Conservation (phyloP, 2,329 filamentous ascomycete species). For the Zymoseptoria tritici region DNA sequence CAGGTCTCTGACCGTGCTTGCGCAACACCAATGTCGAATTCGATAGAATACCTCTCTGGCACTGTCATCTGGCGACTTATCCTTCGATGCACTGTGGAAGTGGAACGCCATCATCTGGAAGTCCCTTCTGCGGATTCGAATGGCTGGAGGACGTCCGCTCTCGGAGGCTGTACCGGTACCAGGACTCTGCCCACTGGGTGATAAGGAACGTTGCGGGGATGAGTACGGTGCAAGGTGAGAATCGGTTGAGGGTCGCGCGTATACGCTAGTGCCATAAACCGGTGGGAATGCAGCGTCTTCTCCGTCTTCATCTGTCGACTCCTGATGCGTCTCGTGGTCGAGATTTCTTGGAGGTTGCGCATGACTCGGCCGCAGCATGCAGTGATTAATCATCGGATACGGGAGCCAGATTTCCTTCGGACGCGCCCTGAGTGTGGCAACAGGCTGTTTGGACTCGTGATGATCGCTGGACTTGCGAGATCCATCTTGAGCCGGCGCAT, state of each 20-base stretch:
- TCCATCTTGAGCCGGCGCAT: not conserved
- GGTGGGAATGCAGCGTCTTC: slow-evolving; percentile 23
- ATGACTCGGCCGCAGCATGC: slow-evolving; percentile 59
- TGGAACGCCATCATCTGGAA: slow-evolving; percentile 92
- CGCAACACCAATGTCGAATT: slow-evolving; percentile 69
- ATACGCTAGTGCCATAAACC: slow-evolving; percentile 22
- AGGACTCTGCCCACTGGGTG: slow-evolving; percentile 43
- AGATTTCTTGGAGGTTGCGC: slow-evolving; percentile 7
- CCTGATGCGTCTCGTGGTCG: slow-evolving; percentile 4
- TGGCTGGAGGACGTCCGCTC: slow-evolving; percentile 60
- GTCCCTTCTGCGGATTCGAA: slow-evolving; percentile 83
- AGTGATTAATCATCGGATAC: slow-evolving; percentile 82
- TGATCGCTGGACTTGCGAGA: not conserved
- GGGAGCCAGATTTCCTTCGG: slow-evolving; percentile 82
- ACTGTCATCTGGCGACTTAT: slow-evolving; percentile 20
- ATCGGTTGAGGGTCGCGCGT: slow-evolving; percentile 24
- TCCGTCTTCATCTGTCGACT: slow-evolving; percentile 4
- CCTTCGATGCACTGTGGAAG: slow-evolving; percentile 62
- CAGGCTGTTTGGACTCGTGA: slow-evolving; percentile 1
- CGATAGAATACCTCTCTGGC: slow-evolving; percentile 83
- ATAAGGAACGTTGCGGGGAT: slow-evolving; percentile 19
- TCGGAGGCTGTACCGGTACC: slow-evolving; percentile 29
- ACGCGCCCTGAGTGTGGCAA: slow-evolving; percentile 28
- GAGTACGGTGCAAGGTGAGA: slow-evolving; percentile 18
- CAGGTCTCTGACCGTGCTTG: slow-evolving; percentile 77